Conservation (phyloP, 2,329 filamentous ascomycete species). For the Botryosphaeria dothidea region DNA sequence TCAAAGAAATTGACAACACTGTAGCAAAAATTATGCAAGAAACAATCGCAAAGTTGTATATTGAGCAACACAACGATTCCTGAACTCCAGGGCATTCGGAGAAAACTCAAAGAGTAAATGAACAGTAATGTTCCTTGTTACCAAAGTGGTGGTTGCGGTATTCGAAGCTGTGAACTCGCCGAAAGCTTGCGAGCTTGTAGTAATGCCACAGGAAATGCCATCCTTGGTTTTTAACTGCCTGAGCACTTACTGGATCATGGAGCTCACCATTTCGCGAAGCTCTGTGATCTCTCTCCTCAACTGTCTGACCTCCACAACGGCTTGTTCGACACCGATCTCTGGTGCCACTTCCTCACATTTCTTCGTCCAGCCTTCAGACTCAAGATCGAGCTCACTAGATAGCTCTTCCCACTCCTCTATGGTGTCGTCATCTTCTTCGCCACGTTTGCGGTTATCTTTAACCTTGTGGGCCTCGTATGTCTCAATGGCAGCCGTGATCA, state of each 20-base stretch:
- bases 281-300: constrained; percentile 47
- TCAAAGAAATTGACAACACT: not conserved
- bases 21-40: not conserved
- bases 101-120: too few relatives aligned
- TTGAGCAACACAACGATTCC: too few relatives aligned
- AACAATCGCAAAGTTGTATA: not conserved
- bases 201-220: too few relatives aligned
- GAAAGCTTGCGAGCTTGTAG: not conserved
- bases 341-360: constrained; percentile 73
- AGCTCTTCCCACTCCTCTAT: constrained; percentile 94
- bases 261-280: constrained; percentile 57
- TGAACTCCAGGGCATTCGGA: too few relatives aligned
- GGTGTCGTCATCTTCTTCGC: constrained; percentile 87
- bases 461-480: constrained; percentile 57
- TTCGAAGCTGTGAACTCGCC: not conserved
- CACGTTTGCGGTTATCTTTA: constrained; percentile 70
- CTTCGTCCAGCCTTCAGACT: constrained; percentile 82
- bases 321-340: constrained; percentile 77
- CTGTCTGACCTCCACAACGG: constrained; percentile 63
- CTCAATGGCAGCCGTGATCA: constrained; percentile 69
- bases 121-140: not conserved
- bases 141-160: not conserved
- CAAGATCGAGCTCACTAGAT: constrained; percentile 70
- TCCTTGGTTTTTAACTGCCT: not conserved
- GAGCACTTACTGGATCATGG: constrained; percentile 11